Base-by-base conservation (phyloP, 1,139 yeast genomes). In the Hemisphaericaspora xylanilytica region DNA sequence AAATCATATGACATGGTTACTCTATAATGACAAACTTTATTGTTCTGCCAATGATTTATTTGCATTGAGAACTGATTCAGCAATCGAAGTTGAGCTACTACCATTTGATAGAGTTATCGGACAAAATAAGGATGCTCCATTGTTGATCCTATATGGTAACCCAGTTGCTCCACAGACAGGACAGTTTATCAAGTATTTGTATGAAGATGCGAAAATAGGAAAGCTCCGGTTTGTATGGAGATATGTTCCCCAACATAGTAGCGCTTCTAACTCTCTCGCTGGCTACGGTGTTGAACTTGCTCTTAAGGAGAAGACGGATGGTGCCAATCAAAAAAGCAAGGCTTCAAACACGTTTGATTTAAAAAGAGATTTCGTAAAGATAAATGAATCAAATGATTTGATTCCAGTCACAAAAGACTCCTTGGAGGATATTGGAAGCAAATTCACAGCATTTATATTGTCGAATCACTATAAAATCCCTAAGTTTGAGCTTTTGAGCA, bases 181-280 rank as follows among this genome's bases (percentile, higher is more conserved):
- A 10, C 63, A 61, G 3, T 82, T 85, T 65, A 81, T 87, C 48
- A 58, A 67, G 17, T 75, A 78, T 41, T 61, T 92, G 41, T 72
- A 70, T 44, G 74, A 75, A 33, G 79, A 84, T 41, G 85, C 95
- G 0, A 54, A 63, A 7, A 58, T 65, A 1, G 94, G 87, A 0
- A 85, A 86, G 51, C 58, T 89, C 24, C 71, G 87, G 41, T 84
- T 86, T 56, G 74, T 82, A 3, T 78, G 95, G 84, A 73, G 97
- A 48, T 83, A 87, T 50, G 69, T 78, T 6, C 78, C 80, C 0
- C 32, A 21, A 17, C 38, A 58, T 2, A 33, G 32, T 1, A 42
- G 36, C 2, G 49, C 51, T 18, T 46, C 54, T 7, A 79, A 77
- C 32, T 35, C 51, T 0, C 55, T 85, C 24, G 53, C 76, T 8